phyloP scores from a whole-genome alignment of 495 filamentous ascomycete genomes.

The Aspergillus bertholletiae region DNA sequence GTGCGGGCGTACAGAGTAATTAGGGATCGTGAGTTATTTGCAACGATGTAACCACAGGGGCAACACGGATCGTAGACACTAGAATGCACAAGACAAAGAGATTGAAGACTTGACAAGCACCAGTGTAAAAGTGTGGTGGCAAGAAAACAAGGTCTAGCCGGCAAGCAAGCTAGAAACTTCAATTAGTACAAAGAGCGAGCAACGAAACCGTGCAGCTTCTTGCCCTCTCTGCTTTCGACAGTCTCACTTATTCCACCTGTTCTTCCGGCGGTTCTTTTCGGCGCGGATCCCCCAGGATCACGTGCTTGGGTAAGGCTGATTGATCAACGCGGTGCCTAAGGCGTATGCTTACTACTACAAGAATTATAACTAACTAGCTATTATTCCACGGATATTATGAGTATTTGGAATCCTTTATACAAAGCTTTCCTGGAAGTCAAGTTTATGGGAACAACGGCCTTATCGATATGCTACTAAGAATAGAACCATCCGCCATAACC shows the following conservation, averaged over 20 bases:
- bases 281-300: constrained; percentile 4
- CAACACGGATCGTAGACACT: not conserved
- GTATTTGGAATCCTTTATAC: not conserved
- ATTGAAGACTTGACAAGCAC: not conserved
- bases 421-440: not conserved
- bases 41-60: not conserved
- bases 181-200: not conserved
- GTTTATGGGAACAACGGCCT: not conserved
- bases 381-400: too few relatives aligned
- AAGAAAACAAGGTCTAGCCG: not conserved
- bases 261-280: not conserved
- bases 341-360: not conserved
- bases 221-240: not conserved
- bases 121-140: not conserved
- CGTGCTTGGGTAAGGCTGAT: constrained; percentile 5
- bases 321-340: not conserved
- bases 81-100: not conserved
- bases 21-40: not conserved
- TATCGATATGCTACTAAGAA: not conserved
- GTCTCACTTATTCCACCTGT: not conserved
- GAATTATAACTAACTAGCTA: too few relatives aligned
- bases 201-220: not conserved
- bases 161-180: not conserved
- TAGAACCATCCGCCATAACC: not conserved
- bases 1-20: not conserved